Evolutionary conservation across 495 filamentous ascomycete species (phyloP).

Genomic region (Achaetomiella virescens): DNA sequence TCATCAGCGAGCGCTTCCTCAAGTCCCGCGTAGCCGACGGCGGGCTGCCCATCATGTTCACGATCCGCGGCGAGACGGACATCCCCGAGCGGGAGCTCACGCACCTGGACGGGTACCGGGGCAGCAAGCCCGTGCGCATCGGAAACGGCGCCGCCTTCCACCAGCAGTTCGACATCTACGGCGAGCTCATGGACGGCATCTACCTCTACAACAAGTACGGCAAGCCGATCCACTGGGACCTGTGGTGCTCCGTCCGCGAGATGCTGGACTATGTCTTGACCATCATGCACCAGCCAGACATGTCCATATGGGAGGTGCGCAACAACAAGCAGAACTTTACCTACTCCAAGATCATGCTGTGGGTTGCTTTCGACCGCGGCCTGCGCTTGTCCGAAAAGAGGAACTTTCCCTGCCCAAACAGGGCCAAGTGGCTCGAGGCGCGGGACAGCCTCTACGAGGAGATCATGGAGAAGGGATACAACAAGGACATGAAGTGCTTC

Average conservation of each 20-base stretch:
- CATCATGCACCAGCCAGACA: constrained; percentile 55
- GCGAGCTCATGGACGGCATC: constrained; percentile 67
- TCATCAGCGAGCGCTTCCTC: constrained; percentile 62
- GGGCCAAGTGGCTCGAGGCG: constrained; percentile 53
- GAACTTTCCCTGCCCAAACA: constrained; percentile 61
- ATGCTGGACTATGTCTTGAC: constrained; percentile 47
- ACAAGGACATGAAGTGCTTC: constrained; percentile 56
- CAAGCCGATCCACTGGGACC: constrained; percentile 66
- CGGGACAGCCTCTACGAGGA: constrained; percentile 64
- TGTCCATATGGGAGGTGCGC: constrained; percentile 75
- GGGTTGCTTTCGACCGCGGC: constrained; percentile 68
- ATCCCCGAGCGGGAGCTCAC: constrained; percentile 60
- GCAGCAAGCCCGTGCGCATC: constrained; percentile 63
- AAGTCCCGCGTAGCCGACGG: constrained; percentile 41
- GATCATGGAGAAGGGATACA: constrained; percentile 65
- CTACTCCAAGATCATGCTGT: constrained; percentile 70
- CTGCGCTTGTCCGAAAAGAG: constrained; percentile 65
- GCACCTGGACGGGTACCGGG: constrained; percentile 63
- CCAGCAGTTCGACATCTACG: constrained; percentile 69
- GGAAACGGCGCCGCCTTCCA: constrained; percentile 70
- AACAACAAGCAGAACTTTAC: constrained; percentile 66
- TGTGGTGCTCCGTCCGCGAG: constrained; percentile 41
- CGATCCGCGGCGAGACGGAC: constrained; percentile 63
- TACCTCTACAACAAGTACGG: constrained; percentile 75
- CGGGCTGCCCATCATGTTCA: constrained; percentile 72